These are phyloP conservation scores for Ganoderma multipileum DNA, from an alignment of 1,284 basidiomycete species.

Conservation along the genomic window DNA sequence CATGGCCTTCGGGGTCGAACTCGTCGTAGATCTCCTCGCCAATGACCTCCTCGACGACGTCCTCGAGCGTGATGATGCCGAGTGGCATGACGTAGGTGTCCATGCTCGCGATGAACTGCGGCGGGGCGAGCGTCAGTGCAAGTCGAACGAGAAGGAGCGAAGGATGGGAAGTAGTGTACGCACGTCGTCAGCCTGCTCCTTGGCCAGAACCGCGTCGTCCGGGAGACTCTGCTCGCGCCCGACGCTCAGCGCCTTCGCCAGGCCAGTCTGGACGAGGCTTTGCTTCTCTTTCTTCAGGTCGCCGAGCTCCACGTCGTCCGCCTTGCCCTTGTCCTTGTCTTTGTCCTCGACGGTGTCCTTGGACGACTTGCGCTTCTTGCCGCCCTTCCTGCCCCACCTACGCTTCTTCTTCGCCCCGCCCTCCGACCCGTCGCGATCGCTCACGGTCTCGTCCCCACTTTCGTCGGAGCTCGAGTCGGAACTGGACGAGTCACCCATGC, in stretches of 20 bases:
- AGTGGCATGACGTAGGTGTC: slow-evolving; percentile 79
- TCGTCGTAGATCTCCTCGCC: slow-evolving; percentile 92
- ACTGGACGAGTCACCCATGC: slow-evolving; percentile 62
- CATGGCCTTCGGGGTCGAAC: slow-evolving; percentile 59
- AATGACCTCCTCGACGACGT: slow-evolving; percentile 90
- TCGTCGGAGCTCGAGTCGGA: slow-evolving; percentile 40
- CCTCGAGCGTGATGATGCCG: slow-evolving; percentile 93
- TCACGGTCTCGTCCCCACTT: slow-evolving; percentile 37
- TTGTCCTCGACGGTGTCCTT: slow-evolving; percentile 17
- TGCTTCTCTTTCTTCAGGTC: slow-evolving; percentile 25
- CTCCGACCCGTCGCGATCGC: slow-evolving; percentile 22
- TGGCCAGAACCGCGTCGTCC: slow-evolving; percentile 78
- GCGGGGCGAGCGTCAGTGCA: neutral
- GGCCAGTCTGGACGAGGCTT: slow-evolving; percentile 25
- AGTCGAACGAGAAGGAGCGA: neutral
- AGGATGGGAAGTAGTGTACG: slow-evolving; percentile 25
- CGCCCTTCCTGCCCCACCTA: slow-evolving; percentile 26
- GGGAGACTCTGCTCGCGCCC: slow-evolving; percentile 81
- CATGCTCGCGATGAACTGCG: slow-evolving; percentile 74
- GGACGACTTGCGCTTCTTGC: slow-evolving; percentile 29
- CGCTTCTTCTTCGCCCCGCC: slow-evolving; percentile 24
- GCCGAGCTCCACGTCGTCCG: slow-evolving; percentile 25
- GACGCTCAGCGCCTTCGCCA: slow-evolving; percentile 40
- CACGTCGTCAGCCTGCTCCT: slow-evolving; percentile 71
- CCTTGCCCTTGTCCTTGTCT: slow-evolving; percentile 12